Base-by-base conservation (phyloP, 495 filamentous ascomycete species). In the Stereocaulon alpinum region DNA sequence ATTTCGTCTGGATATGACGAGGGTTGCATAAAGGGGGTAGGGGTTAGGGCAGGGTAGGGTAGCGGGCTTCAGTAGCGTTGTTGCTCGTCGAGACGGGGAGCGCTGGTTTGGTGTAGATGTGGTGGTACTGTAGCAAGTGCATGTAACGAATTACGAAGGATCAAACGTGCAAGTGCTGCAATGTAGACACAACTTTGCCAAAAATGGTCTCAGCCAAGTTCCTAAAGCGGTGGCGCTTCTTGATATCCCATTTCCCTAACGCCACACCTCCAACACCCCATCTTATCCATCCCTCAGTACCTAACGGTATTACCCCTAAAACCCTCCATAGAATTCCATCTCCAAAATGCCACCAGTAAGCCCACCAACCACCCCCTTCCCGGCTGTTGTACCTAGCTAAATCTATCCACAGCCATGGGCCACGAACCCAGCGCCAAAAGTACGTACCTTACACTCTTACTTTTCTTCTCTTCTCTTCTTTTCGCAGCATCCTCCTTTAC, bases 381-480 rank as follows among this genome's bases (percentile, higher is more conserved):
- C 4, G 3, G 3, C 32, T 2, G 41, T 15, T 20, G n/a, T 47
- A 7, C 6, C 7, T 2, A 17, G n/a, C 27, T 54, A n/a, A 45
- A 2, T 47, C 27, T 0, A n/a, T 7, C 27, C 32, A 64, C 43
- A 64, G 62, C 62, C 62, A 48, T 64, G 62, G 62, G 45, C 62
- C 48, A 78, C 74, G n/a, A 79, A 79, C 56, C 77, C 77, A 30
- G 70, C 77, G 43, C 76, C 77, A 0, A 79, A 77, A 70, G 77
- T 78, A 65, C 50, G 60, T 58, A 18, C 3, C 56, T 37, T 17
- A 24, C 54, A 22, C 32, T 52, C 27, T 5, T 11, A 6, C 14
- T 15, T 27, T 4, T 14, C 51, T 43, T 42, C 43, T 20, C 41
- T 17, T 51, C 12, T 12, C 29, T 42, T 24, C 7, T 30, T 34